These are phyloP conservation scores for Paxillus ammoniavirescens DNA, from an alignment of 768 basidiomycete genomes.

Conservation along the genomic window DNA sequence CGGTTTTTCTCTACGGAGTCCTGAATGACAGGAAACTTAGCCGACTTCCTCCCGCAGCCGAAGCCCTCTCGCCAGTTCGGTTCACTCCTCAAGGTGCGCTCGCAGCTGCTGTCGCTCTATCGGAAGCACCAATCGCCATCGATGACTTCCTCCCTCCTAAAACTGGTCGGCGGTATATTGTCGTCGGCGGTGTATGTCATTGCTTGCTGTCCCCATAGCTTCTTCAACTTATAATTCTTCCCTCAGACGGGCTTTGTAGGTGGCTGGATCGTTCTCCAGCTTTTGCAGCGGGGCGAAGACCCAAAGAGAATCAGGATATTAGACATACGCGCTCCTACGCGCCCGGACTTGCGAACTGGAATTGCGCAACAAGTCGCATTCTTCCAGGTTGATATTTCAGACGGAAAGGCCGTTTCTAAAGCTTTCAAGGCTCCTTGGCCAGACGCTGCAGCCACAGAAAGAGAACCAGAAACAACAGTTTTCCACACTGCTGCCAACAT, in stretches of 20 bases:
- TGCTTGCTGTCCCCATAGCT: neutral
- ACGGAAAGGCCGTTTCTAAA: constrained; percentile 48
- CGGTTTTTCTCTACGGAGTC: constrained; percentile 37
- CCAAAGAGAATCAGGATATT: constrained; percentile 61
- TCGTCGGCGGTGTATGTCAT: constrained; percentile 67
- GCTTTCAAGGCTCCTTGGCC: constrained; percentile 72
- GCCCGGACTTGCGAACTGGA: constrained; percentile 54
- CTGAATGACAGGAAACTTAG: constrained; percentile 56
- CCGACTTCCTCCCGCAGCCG: constrained; percentile 46
- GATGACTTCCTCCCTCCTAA: constrained; percentile 55
- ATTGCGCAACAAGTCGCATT: constrained; percentile 53
- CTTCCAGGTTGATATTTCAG: constrained; percentile 56
- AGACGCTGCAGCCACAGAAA: constrained; percentile 14
- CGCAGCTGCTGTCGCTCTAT: constrained; percentile 38
- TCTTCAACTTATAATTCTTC: neutral
- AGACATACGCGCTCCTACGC: constrained; percentile 62
- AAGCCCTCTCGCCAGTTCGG: constrained; percentile 51
- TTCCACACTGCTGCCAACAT: constrained; percentile 80
- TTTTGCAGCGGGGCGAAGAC: constrained; percentile 70
- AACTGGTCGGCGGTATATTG: constrained; percentile 74
- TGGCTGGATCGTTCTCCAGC: constrained; percentile 72
- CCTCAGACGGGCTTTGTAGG: constrained; percentile 70
- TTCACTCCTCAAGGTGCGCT: constrained; percentile 43
- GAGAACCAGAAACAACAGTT: constrained; percentile 47
- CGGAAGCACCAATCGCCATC: constrained; percentile 32